Percentiles rank a stretch among this genome's conserved stretches.
Evolutionary conservation across 805 yeast genomes (phyloP).

Genomic region (Sungouiozyma ichnusensis): DNA sequence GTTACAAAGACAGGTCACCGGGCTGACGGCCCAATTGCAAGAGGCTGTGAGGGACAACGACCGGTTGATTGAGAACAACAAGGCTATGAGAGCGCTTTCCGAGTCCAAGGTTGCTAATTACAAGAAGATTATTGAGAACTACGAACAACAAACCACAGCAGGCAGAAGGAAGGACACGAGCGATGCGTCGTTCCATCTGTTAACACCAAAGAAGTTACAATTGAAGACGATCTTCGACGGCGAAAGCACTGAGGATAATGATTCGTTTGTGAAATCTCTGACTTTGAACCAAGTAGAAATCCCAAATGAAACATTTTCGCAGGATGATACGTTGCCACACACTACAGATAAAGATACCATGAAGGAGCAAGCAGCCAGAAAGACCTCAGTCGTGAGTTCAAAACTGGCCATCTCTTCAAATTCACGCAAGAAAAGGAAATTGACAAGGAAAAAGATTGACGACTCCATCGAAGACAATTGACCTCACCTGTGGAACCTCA

Average conservation of each 20-base stretch:
- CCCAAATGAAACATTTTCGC: background rate
- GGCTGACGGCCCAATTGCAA: conserved; percentile 27
- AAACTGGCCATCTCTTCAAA: no score
- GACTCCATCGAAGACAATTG: background rate
- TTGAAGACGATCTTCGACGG: conserved; percentile 1
- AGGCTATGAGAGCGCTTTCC: conserved; percentile 24
- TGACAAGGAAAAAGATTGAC: conserved; percentile 6
- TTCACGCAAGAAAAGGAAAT: conserved; percentile 7
- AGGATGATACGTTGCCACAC: background rate
- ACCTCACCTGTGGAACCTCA: no score
- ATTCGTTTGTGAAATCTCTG: conserved; percentile 3
- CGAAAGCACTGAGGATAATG: background rate
- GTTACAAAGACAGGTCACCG: conserved; percentile 28
- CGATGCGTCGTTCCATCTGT: background rate
- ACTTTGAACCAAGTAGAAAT: background rate
- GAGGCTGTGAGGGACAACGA: conserved; percentile 24
- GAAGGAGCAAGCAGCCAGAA: background rate
- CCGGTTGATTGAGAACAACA: conserved; percentile 24
- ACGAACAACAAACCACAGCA: conserved; percentile 10
- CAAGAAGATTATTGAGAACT: conserved; percentile 22
- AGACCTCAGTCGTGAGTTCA: no score
- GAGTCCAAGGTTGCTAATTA: conserved; percentile 23
- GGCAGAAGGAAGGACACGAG: conserved; percentile 3
- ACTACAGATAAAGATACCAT: no score
- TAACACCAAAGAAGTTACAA: background rate